Conservation (phyloP, 495 filamentous ascomycete species). For the Aspergillus steynii region DNA sequence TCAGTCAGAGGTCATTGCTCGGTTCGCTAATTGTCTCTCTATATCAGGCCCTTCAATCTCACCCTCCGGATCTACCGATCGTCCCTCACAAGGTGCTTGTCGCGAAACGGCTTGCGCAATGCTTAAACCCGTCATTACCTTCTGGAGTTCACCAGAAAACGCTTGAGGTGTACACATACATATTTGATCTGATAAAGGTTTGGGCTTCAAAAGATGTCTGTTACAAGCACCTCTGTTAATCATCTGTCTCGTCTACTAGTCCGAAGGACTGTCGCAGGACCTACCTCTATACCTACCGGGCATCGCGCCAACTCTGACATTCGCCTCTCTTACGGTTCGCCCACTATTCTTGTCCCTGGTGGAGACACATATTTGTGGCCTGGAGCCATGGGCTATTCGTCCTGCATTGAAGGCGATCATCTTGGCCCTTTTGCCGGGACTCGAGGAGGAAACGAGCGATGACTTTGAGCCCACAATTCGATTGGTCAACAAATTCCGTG, state of each 20-base stretch:
- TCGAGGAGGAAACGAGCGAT: conserved; percentile 95
- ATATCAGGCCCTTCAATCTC: conserved; percentile 79
- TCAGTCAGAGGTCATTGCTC: conserved; percentile 12
- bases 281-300: conserved; percentile 87
- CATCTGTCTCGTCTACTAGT: conserved; percentile 27
- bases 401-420: conserved; percentile 89
- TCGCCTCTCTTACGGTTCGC: conserved; percentile 86
- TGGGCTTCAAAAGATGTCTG: conserved; percentile 1
- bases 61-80: conserved; percentile 65
- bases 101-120: conserved; percentile 90
- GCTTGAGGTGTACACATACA: conserved; percentile 86
- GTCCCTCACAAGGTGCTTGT: conserved; percentile 85
- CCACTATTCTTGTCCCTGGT: conserved; percentile 80
- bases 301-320: conserved; percentile 82
- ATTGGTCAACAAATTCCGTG: conserved; percentile 75
- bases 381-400: conserved; percentile 69
- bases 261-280: conserved; percentile 74
- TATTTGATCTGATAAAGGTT: conserved; percentile 61
- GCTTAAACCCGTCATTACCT: conserved; percentile 86
- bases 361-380: conserved; percentile 72
- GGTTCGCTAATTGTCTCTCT: conserved; percentile 17
- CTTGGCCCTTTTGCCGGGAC: conserved; percentile 79
- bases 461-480: conserved; percentile 89
- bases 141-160: conserved; percentile 99
- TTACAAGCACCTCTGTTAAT: conserved; percentile 12